Evolutionary conservation across 164 flowering plant species (phyloP), one percentile per base, ranked within the genome.

Genomic region (Vitis rotundifolia): DNA sequence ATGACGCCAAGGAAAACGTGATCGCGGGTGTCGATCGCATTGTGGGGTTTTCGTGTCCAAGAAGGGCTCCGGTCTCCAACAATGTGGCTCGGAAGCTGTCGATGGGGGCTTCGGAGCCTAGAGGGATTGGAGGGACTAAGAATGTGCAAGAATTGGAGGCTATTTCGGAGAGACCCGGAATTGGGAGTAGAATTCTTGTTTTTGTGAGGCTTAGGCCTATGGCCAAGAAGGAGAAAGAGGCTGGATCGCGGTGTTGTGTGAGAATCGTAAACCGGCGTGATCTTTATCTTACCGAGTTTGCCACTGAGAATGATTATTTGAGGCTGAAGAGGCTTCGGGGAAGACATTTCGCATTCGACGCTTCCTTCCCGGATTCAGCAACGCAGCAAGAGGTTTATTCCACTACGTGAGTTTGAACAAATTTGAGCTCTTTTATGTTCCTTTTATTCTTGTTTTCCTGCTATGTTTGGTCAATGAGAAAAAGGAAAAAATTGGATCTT

Each of bases 141-240:
- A 69, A 65, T 47, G 66, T 66, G 52, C 75, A 59, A 51, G 79
- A 80, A 62, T 19, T 54, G 64, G 77, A 60, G 70, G 50, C 59
- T 12, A 68, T 71, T 67, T 28, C 80, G 4, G 87, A 81, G 78
- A 83, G 78, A 59, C 14, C 51, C 49, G 74, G 29, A 1, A 61
- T 53, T 57, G 87, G 79, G 47, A 91, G 90, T 75, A 63, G 91
- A 68, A 93, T 93, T 78, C 86, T 85, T 63, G 98, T 91, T 59
- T 93, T 93, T 72, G 97, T 93, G 73, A 89, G 98, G 87, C 85
- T 91, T 13, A 84, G 98, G 77, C 98, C 98, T 0, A 89, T 91
- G 95, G 80, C 78, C 28, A 90, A 80, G 88, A 91, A 87, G 66
- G 98, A 93, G 81, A 91, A 78, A 72, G 98, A 93, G 60, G 83